Base-by-base conservation (phyloP, 202 grass and related monocot genomes). In the Hordeum pubiflorum region DNA sequence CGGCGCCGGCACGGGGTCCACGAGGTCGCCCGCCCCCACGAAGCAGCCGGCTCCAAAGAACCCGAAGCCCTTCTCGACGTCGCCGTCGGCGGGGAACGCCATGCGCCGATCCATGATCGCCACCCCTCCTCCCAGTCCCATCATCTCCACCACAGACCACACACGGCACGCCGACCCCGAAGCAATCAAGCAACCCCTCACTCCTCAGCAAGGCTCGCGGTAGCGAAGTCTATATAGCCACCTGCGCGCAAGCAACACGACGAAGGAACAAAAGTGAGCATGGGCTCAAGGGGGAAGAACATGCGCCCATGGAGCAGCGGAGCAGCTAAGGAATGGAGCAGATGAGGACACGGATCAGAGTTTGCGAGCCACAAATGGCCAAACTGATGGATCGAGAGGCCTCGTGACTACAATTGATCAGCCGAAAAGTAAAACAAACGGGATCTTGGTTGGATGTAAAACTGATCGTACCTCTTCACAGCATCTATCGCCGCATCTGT, bases 21-120 rank as follows among this genome's bases (percentile, higher is more conserved):
- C 81, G 23, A 97, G 64, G 85, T 89, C 90, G 22, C 86, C 79
- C n/a, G 83, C 90, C n/a, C 86, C 90, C 2, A 77, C 40, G 58
- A 93, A 82, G 83, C 68, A 83, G 11, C 58, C 85, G 44, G 64
- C 61, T 2, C 26, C 80, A 21, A 77, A 58, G 48, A 63, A 20
- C 2, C 72, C 44, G 9, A 86, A 48, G 54, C 23, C 62, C 48
- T 69, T 81, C 1, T 81, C 74, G 41, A 17, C 24, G 14, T 63
- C 20, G 11, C 9, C 38, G 12, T 64, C 80, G 7, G 60, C 17
- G 11, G 72, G 20, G 69, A 61, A 69, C 79, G 29, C 54, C 86
- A 88, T 50, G 46, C 58, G 36, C n/a, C 34, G 85, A 36, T 87
- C 85, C 64, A 78, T 9, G 40, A 71, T 24, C 23, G 34, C 18